Conservation (phyloP, 2,329 filamentous ascomycete genomes). For the Daldinia eschscholtzii region DNA sequence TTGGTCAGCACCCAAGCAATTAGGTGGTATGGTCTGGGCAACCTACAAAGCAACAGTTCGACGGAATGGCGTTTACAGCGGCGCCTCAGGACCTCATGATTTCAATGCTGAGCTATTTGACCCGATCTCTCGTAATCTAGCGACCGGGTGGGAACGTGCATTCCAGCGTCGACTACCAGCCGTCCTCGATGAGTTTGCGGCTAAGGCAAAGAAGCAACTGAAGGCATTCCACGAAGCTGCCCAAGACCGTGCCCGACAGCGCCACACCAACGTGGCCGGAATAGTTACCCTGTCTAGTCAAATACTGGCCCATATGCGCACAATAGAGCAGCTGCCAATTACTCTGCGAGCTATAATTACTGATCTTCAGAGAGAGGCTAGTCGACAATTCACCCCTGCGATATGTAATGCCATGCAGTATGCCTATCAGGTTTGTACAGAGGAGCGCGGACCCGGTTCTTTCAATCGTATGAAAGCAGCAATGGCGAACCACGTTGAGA, state of each 20-base stretch:
- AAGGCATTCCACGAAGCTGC: conserved; percentile 46
- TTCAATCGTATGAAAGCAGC: conserved; percentile 65
- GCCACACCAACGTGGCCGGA: conserved; percentile 41
- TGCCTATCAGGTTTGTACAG: conserved; percentile 60
- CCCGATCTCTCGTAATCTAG: conserved; percentile 42
- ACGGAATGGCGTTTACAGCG: conserved; percentile 49
- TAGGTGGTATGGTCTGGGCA: conserved; percentile 62
- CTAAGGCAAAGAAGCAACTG: conserved; percentile 35
- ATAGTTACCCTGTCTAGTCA: conserved; percentile 55
- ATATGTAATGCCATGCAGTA: conserved; percentile 60
- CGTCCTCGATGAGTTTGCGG: conserved; percentile 40
- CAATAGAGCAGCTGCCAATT: conserved; percentile 55
- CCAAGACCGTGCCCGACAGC: conserved; percentile 40
- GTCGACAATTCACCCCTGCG: conserved; percentile 64
- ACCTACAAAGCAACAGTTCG: conserved; percentile 66
- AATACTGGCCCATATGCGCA: conserved; percentile 55
- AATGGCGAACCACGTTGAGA: conserved; percentile 62
- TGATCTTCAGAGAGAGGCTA: conserved; percentile 63
- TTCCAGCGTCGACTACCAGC: conserved; percentile 47
- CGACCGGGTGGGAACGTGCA: conserved; percentile 48
- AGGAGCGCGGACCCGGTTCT: conserved; percentile 59
- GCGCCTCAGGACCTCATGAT: conserved; percentile 48
- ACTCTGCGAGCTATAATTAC: conserved; percentile 56
- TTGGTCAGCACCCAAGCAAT: conserved; percentile 56
- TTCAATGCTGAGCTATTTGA: conserved; percentile 50